phyloP scores from a whole-genome alignment of 139 green algal genomes.

The Diplosphaera chodatii region DNA sequence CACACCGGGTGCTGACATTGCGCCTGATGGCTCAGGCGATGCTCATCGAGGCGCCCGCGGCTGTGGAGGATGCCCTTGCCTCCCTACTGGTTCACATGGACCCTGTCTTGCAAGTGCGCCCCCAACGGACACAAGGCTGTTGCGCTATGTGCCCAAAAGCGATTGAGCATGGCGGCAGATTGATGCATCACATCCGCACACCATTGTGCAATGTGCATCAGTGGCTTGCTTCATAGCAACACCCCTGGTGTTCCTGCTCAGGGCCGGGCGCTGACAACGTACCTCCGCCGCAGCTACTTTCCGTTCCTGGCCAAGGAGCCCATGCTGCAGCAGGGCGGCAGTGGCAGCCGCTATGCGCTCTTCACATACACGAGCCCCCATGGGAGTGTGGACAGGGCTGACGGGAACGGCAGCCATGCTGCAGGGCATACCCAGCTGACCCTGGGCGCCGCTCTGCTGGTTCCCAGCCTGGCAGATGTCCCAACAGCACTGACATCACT shows the following conservation, averaged over 20 bases:
- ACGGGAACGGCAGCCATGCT: not conserved
- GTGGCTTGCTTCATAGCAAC: no score
- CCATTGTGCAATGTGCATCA: no score
- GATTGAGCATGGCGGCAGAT: no score
- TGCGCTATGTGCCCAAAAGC: no score
- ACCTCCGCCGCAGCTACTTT: conserved; percentile 86
- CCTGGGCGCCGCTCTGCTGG: conserved; percentile 34
- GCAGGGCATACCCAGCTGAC: no score
- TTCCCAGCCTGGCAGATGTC: conserved; percentile 33
- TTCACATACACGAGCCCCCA: not conserved
- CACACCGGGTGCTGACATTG: not conserved
- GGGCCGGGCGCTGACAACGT: conserved; percentile 64
- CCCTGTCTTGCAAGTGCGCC: conserved; percentile 22
- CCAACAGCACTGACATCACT: conserved; percentile 23
- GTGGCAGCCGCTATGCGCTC: conserved; percentile 3
- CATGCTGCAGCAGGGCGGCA: conserved; percentile 17
- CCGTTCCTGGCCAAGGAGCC: conserved; percentile 66
- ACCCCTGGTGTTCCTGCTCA: conserved; percentile 25
- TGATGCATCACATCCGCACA: no score
- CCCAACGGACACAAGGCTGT: no score
- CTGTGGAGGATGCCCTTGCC: conserved; percentile 90
- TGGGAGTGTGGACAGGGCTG: no score
- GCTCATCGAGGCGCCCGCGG: conserved; percentile 80
- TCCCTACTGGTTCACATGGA: conserved; percentile 67
- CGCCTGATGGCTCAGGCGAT: conserved; percentile 19